These are phyloP conservation scores for Lasiodiplodia citricola DNA, from an alignment of 2,329 filamentous ascomycete species.

Conservation along the genomic window DNA sequence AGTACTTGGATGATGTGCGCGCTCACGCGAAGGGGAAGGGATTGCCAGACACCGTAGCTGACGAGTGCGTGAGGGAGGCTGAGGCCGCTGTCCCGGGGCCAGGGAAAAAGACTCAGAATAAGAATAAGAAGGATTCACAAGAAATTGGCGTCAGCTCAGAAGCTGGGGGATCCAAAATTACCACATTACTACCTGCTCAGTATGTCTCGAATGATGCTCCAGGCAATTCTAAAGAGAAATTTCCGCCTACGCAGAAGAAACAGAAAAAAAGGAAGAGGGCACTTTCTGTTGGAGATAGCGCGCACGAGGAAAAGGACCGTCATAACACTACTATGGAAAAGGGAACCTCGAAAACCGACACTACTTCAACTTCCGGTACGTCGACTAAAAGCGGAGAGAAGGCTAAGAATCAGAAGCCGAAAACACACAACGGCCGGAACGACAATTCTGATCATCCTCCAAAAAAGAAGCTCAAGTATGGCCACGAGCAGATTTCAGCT, in stretches of 20 bases:
- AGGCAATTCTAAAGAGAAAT: neutral
- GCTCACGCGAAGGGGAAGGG: neutral
- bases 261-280: constrained; percentile 5
- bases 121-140: neutral
- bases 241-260: neutral
- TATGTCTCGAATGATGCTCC: neutral
- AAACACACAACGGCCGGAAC: neutral
- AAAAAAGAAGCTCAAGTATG: constrained; percentile 4
- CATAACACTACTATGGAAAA: neutral
- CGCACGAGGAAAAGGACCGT: neutral
- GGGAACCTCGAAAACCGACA: neutral
- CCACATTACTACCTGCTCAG: neutral
- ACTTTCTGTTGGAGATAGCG: neutral
- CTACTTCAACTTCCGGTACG: neutral
- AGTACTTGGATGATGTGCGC: constrained; percentile 8
- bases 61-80: constrained; percentile 2
- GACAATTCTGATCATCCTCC: neutral
- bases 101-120: neutral
- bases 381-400: neutral
- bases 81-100: neutral
- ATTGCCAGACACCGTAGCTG: neutral
- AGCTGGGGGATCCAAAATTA: neutral
- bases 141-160: neutral
- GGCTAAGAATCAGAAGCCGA: neutral
- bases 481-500: neutral